phyloP scores from a whole-genome alignment of 768 basidiomycete genomes.

The Rhodotorula babjevae region DNA sequence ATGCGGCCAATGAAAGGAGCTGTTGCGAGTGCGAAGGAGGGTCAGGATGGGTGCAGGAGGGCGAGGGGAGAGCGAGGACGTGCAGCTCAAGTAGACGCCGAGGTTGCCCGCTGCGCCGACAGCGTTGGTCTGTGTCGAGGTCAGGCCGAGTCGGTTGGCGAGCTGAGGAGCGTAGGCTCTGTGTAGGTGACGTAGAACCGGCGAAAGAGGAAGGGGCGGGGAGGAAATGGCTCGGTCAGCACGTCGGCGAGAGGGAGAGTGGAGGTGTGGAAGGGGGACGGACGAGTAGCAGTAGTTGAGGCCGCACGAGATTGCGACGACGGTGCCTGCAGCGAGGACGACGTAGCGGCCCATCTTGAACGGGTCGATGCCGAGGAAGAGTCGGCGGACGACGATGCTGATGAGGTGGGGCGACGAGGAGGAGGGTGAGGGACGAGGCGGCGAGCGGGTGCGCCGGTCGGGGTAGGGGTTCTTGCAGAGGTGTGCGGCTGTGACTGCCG shows the following conservation, averaged over 20 bases:
- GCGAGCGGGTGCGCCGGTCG: too few relatives aligned
- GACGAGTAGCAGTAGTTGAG: conserved; percentile 33
- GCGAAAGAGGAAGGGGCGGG: too few relatives aligned
- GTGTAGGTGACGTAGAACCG: neutral
- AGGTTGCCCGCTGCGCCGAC: conserved; percentile 32
- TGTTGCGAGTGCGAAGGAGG: neutral
- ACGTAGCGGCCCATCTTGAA: neutral
- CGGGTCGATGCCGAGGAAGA: too few relatives aligned
- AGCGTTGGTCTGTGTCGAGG: conserved; percentile 18
- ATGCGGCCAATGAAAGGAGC: conserved; percentile 26
- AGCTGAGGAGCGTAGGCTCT: conserved; percentile 35
- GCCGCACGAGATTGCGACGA: conserved; percentile 13
- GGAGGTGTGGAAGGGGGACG: too few relatives aligned
- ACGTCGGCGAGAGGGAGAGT: too few relatives aligned
- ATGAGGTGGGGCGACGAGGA: too few relatives aligned
- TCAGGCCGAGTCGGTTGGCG: neutral
- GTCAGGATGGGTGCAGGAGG: too few relatives aligned
- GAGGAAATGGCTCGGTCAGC: neutral
- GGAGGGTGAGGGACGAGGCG: too few relatives aligned
- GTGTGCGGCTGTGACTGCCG: too few relatives aligned
- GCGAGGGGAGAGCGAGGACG: neutral
- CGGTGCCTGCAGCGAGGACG: neutral
- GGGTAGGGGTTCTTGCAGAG: too few relatives aligned
- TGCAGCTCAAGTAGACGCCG: conserved; percentile 34
- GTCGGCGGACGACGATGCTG: too few relatives aligned